A percentile compares a stretch with the other conserved stretches of the same genome.
Evolutionary conservation across 805 yeast species (phyloP).

Genomic region (Wickerhamomyces mucosus): DNA sequence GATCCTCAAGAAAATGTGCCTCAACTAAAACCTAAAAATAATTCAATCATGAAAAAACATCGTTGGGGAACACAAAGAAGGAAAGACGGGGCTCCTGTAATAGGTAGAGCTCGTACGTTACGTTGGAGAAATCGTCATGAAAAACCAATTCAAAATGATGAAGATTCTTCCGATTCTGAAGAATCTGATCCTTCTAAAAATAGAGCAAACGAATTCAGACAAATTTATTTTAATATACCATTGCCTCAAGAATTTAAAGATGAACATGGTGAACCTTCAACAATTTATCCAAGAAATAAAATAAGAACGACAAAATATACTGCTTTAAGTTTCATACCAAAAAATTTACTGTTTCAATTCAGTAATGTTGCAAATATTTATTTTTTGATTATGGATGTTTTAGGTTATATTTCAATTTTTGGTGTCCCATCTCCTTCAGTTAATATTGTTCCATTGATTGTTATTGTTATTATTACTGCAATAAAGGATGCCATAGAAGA

Average conservation of each 20-base stretch:
- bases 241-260: constrained; percentile 52
- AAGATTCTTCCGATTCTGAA: constrained; percentile 21
- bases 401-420: constrained; percentile 70
- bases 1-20: constrained; percentile 9
- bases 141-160: constrained; percentile 17
- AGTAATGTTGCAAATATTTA: constrained; percentile 85
- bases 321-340: constrained; percentile 81
- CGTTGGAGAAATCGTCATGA: constrained; percentile 34
- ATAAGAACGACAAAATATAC: constrained; percentile 94
- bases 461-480: constrained; percentile 66
- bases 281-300: constrained; percentile 75
- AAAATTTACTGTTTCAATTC: constrained; percentile 72
- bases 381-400: constrained; percentile 67
- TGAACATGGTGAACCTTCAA: constrained; percentile 49
- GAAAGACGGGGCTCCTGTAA: constrained; percentile 56
- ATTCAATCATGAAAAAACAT: constrained; percentile 57
- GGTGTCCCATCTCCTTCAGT: constrained; percentile 76
- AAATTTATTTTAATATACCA: constrained; percentile 48
- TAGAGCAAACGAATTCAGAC: constrained; percentile 33
- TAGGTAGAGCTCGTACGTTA: constrained; percentile 52
- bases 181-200: constrained; percentile 24
- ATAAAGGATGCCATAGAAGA: constrained; percentile 77
- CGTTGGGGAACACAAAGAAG: constrained; percentile 90
- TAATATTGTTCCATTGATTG: constrained; percentile 71
- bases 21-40: constrained; percentile 22